These are phyloP conservation scores for Dipteronia sinensis DNA, from an alignment of 345 rosid genomes.

Conservation along the genomic window DNA sequence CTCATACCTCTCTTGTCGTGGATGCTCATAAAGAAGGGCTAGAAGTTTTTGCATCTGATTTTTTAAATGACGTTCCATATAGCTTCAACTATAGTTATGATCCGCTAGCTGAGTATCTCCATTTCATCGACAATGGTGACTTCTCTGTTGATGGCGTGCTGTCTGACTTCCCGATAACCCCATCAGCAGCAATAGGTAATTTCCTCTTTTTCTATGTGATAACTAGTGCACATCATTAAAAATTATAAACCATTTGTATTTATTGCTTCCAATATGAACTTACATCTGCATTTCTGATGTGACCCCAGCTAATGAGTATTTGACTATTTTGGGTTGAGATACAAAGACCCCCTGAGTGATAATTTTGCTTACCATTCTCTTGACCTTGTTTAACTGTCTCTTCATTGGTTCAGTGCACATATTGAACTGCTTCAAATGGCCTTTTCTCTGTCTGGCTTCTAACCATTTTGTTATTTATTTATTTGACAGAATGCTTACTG, in stretches of 20 bases:
- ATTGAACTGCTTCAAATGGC: not conserved
- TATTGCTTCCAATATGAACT: not conserved
- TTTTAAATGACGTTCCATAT: slow-evolving; percentile 64
- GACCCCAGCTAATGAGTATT: not conserved
- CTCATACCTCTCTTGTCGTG: slow-evolving; percentile 56
- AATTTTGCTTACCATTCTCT: not conserved
- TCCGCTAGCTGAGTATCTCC: slow-evolving; percentile 71
- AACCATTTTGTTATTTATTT: not conserved
- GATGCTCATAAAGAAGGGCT: slow-evolving; percentile 92
- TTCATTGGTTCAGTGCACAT: not conserved
- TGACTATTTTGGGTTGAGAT: not conserved
- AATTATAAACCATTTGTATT: not conserved
- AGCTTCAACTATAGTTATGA: slow-evolving; percentile 86
- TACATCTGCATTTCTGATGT: not conserved
- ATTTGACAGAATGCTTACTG: not conserved
- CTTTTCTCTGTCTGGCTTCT: not conserved
- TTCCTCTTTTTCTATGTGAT: slow-evolving; percentile 5
- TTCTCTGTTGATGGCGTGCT: slow-evolving; percentile 92
- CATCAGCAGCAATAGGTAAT: slow-evolving; percentile 71
- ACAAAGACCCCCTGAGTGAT: not conserved
- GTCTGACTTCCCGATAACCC: slow-evolving; percentile 85
- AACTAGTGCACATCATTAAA: not conserved
- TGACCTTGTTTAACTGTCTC: not conserved
- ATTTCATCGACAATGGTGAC: slow-evolving; percentile 67
- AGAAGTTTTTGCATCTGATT: slow-evolving; percentile 77